These are phyloP conservation scores for Hemisphaericaspora lyxosophila DNA, from an alignment of 1,139 yeast genomes.

Conservation along the genomic window DNA sequence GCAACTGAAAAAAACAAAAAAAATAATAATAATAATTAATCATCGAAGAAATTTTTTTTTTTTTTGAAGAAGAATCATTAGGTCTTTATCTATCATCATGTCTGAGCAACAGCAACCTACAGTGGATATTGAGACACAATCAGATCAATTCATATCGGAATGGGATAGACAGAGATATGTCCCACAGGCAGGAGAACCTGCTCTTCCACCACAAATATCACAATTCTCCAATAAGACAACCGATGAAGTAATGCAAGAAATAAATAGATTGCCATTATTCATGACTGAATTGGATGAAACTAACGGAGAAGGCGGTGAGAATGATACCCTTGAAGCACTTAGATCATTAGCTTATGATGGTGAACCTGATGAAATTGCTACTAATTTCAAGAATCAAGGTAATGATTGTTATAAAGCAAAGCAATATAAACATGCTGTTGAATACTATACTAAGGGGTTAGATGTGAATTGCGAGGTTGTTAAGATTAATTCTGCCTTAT, in stretches of 20 bases:
- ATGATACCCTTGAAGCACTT: constrained; percentile 77
- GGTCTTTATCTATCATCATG: neutral
- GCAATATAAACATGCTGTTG: constrained; percentile 73
- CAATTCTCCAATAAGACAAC: constrained; percentile 64
- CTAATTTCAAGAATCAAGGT: constrained; percentile 89
- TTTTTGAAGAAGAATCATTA: neutral
- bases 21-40: too few relatives aligned
- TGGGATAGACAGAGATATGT: constrained; percentile 60
- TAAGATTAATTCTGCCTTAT: constrained; percentile 59
- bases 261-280: constrained; percentile 87
- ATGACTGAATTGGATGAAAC: constrained; percentile 85
- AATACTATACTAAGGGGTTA: constrained; percentile 76
- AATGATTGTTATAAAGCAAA: constrained; percentile 77
- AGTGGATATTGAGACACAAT: constrained; percentile 3
- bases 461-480: constrained; percentile 62
- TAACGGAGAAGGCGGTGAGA: constrained; percentile 77
- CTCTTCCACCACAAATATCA: constrained; percentile 77
- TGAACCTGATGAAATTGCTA: constrained; percentile 88
- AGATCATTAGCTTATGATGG: constrained; percentile 94
- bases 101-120: neutral
- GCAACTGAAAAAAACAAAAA: neutral
- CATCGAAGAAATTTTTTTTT: constrained; percentile 2
- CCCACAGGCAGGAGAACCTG: constrained; percentile 79
- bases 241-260: constrained; percentile 75
- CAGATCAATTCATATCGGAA: constrained; percentile 30